Conservation (phyloP, 2,329 filamentous ascomycete genomes). For the Pseudocercospora fuligena region DNA sequence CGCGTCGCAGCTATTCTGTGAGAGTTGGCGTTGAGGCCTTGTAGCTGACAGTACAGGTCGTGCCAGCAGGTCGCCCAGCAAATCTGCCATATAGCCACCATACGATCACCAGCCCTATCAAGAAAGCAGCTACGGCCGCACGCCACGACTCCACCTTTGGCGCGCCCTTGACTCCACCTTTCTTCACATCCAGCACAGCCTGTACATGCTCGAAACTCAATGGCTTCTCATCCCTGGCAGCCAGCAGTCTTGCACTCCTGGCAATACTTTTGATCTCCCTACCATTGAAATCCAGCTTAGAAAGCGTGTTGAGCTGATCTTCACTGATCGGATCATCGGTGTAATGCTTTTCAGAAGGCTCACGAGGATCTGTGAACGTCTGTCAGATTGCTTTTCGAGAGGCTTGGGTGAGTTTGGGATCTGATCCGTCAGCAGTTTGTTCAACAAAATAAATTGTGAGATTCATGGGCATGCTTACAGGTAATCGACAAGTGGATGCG, state of each 20-base stretch:
- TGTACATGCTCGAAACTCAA: not conserved
- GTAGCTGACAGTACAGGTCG: not conserved
- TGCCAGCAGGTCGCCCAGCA: not conserved
- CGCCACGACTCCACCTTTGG: not conserved
- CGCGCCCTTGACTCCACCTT: not conserved
- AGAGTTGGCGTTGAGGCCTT: not conserved
- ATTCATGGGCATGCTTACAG: conserved; percentile 29
- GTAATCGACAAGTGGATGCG: conserved; percentile 41
- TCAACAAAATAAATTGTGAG: no score
- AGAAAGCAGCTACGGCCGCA: not conserved
- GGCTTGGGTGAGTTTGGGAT: conserved; percentile 30
- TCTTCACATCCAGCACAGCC: conserved; percentile 2
- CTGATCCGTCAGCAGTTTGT: no score
- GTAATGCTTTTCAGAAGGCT: conserved; percentile 3
- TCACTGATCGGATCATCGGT: conserved; percentile 14
- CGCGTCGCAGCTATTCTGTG: not conserved
- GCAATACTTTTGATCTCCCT: conserved; percentile 25
- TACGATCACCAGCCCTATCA: not conserved
- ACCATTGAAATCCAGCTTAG: conserved; percentile 24
- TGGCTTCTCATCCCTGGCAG: conserved; percentile 1
- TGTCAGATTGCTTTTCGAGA: conserved; percentile 37
- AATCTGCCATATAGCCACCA: not conserved
- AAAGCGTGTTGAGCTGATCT: conserved; percentile 18
- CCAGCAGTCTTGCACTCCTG: conserved; percentile 22
- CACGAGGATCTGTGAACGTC: conserved; percentile 13